Conservation (phyloP, 768 basidiomycete species). For the Mycena alexandri region DNA sequence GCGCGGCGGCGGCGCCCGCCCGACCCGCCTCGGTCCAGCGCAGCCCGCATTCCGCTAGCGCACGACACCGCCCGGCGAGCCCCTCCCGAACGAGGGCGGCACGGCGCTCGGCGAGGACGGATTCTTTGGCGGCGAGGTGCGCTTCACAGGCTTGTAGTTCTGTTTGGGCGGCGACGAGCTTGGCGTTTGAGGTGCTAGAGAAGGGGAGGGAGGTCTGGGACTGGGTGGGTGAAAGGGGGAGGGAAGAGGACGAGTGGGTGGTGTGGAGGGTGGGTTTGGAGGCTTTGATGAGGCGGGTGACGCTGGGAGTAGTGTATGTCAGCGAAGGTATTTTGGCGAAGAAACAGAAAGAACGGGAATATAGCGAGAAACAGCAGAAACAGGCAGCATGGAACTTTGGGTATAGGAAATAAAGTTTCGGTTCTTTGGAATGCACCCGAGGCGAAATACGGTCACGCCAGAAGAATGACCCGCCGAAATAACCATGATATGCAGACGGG, state of each 20-base stretch:
- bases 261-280: slow-evolving; percentile 62
- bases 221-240: slow-evolving; percentile 52
- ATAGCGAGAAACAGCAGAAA: neutral
- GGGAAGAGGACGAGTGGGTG: slow-evolving; percentile 58
- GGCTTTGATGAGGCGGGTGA: slow-evolving; percentile 83
- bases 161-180: slow-evolving; percentile 75
- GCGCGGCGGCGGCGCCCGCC: slow-evolving; percentile 51
- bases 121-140: slow-evolving; percentile 78
- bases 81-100: slow-evolving; percentile 72
- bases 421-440: no score
- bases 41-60: slow-evolving; percentile 78
- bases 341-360: neutral
- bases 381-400: no score
- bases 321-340: neutral
- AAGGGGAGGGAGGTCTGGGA: slow-evolving; percentile 45
- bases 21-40: slow-evolving; percentile 77
- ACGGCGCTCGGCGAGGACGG: slow-evolving; percentile 66
- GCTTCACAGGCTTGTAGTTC: slow-evolving; percentile 88
- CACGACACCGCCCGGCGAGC: slow-evolving; percentile 70
- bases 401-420: no score
- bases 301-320: slow-evolving; percentile 53
- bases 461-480: no score
- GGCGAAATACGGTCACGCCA: no score
- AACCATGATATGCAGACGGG: no score
- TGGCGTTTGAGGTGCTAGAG: slow-evolving; percentile 46